Evolutionary conservation across 768 basidiomycete genomes (phyloP), one percentile per base, ranked within the genome.

Genomic region (Lactarius tabidus): DNA sequence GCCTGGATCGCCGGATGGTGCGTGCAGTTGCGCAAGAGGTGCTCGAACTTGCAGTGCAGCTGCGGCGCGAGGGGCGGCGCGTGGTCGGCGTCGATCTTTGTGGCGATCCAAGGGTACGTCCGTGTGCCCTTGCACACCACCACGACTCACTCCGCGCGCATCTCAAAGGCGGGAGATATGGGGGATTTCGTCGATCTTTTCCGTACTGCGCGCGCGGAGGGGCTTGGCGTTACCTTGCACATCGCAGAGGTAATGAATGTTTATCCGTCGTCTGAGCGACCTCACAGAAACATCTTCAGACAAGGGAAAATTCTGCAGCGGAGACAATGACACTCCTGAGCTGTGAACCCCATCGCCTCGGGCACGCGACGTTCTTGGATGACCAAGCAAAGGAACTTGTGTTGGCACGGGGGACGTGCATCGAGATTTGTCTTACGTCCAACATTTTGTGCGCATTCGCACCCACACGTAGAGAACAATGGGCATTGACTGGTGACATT

Each of bases 11-110:
- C 6, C 76, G 81, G 59, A 93, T 93, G 90, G 74, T 73, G 0
- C 72, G 75, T 20, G 71, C 73, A 0, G 82, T 81, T 6, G 74
- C 86, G 51, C 65, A 73, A 31, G 88, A 91, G 67, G 84, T 85
- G 65, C 72, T 93, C 1, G 75, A 77, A 9, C 74, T 88, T 28
- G 88, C 88, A 1, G 78, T 81, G 15, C 72, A 75, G 62, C 71
- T 95, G 62, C 86, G 79, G 64, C 58, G 72, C 3, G 80, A 80
- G 41, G 88, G 90, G 0, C 75, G 85, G 55, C 78, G 86, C 8
- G 78, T 94, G 3, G 87, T 93, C 1, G 92, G 90, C 5, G 75
- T 95, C 3, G 92, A 95, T 74, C 74, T 95, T 2, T 93, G 91
- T 69, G 92, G 92, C 0, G 83, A 92, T 74, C 91, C 91, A 1